Percentiles rank a stretch among this genome's conserved stretches.
These are phyloP conservation scores for Paracorniculantispora psalliotae DNA, from an alignment of 2,329 filamentous ascomycete genomes.

Conservation along the genomic window DNA sequence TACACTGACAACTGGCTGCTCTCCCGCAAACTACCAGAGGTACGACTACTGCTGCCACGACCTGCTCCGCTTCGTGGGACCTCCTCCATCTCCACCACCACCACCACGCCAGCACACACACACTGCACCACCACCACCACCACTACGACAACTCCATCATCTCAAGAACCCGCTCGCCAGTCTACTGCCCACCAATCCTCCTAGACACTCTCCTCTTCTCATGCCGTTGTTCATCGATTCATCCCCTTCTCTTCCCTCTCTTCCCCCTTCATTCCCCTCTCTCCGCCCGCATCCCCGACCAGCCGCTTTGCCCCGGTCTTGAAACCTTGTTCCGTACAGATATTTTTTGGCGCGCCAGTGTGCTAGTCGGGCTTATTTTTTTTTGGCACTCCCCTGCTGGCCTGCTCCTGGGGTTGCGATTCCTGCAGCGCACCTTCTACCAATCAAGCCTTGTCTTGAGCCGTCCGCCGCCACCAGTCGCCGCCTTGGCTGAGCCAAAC, in stretches of 20 bases:
- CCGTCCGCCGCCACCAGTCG: slow-evolving; percentile 3
- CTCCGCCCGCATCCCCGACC: not conserved
- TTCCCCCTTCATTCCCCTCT: not conserved
- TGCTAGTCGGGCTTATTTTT: not conserved
- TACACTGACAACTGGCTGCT: no score
- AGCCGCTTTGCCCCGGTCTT: not conserved
- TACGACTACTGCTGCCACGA: no score
- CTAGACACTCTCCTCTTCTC: not conserved
- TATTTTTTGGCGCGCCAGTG: not conserved
- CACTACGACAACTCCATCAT: not conserved
- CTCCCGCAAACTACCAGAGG: no score
- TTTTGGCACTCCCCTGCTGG: not conserved
- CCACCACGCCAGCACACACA: not conserved
- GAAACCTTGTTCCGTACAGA: not conserved
- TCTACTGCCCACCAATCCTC: not conserved
- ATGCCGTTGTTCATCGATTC: not conserved
- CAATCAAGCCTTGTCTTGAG: slow-evolving; percentile 10
- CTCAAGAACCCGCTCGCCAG: not conserved
- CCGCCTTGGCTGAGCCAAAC: slow-evolving; percentile 9
- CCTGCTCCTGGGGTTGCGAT: not conserved
- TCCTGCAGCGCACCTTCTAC: not conserved
- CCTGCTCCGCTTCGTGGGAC: no score
- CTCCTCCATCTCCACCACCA: not conserved
- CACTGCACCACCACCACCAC: not conserved
- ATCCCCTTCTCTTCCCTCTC: not conserved